Percentiles rank a stretch among this genome's conserved stretches.
These are phyloP conservation scores for Lactarius akahatsu DNA, from an alignment of 768 basidiomycete genomes.

Conservation along the genomic window DNA sequence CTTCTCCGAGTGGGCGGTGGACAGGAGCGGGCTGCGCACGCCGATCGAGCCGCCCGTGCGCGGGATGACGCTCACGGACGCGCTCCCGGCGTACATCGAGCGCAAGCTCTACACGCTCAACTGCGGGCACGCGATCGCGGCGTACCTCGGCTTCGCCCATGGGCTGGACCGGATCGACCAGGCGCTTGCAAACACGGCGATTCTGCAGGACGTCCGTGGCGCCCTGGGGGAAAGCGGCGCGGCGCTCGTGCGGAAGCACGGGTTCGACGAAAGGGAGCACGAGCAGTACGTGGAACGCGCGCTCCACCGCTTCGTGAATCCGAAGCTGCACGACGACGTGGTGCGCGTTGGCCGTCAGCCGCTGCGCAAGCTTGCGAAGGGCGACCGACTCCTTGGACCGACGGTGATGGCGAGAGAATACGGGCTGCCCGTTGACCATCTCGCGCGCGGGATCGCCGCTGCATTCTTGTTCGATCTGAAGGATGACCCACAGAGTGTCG, in stretches of 20 bases:
- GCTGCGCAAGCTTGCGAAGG: constrained; percentile 39
- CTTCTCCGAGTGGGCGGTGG: constrained; percentile 44
- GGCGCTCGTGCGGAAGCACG: constrained; percentile 37
- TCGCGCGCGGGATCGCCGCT: constrained; percentile 40
- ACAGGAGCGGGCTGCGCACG: constrained; percentile 35
- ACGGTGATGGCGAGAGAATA: constrained; percentile 38
- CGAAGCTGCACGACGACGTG: constrained; percentile 39
- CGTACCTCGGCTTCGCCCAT: constrained; percentile 41
- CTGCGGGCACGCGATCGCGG: constrained; percentile 41
- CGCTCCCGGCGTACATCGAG: constrained; percentile 41
- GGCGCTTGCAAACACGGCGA: constrained; percentile 36
- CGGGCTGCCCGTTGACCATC: constrained; percentile 35
- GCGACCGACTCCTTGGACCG: constrained; percentile 41
- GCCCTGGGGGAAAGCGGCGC: constrained; percentile 42
- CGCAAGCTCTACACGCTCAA: constrained; percentile 47
- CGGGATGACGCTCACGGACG: constrained; percentile 37
- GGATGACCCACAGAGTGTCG: constrained; percentile 38
- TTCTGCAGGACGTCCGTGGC: constrained; percentile 34
- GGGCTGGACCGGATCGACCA: constrained; percentile 36
- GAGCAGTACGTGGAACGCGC: constrained; percentile 38
- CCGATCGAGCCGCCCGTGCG: constrained; percentile 33
- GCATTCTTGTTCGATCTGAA: constrained; percentile 37
- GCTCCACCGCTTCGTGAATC: constrained; percentile 38
- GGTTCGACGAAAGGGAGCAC: constrained; percentile 32
- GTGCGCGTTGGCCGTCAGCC: constrained; percentile 41